phyloP scores from a whole-genome alignment of 108 stramenopile genomes.

The Pseudonitzschia pungens region DNA sequence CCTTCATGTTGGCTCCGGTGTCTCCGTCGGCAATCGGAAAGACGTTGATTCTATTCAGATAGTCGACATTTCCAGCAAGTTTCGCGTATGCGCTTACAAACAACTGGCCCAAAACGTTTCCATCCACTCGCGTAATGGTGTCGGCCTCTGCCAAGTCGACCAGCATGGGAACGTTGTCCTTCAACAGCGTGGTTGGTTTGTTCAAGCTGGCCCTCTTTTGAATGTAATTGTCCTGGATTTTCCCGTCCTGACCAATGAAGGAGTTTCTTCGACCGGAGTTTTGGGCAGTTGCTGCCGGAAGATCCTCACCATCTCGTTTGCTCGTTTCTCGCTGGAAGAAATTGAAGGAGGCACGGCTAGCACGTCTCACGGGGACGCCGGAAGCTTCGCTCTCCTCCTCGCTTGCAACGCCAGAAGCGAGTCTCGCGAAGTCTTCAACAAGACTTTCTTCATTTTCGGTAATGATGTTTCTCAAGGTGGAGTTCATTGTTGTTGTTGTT shows the following conservation, averaged over 20 bases:
- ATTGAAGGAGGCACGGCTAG: constrained; percentile 4
- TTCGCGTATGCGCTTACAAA: constrained; percentile 33
- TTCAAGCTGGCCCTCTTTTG: constrained; percentile 34
- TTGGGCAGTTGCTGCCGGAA: neutral
- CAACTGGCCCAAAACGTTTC: constrained; percentile 26
- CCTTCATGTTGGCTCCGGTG: constrained; percentile 46
- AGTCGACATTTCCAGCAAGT: constrained; percentile 26
- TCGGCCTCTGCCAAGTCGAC: constrained; percentile 27
- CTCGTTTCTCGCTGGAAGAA: constrained; percentile 20
- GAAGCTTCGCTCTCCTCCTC: neutral
- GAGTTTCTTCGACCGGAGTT: constrained; percentile 11
- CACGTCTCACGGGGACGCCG: neutral
- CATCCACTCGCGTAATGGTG: constrained; percentile 30
- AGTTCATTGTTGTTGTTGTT: too few species aligned
- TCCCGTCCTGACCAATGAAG: constrained; percentile 29
- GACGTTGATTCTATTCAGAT: constrained; percentile 43
- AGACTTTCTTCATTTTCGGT: neutral
- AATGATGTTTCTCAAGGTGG: neutral
- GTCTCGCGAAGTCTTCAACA: constrained; percentile 1
- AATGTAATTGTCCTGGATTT: constrained; percentile 36
- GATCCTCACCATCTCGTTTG: neutral
- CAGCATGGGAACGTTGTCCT: constrained; percentile 19
- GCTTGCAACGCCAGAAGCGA: neutral
- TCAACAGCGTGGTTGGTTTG: constrained; percentile 1
- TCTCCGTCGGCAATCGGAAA: constrained; percentile 48